Evolutionary conservation across 2,329 filamentous ascomycete genomes (phyloP), one percentile per base, ranked within the genome.

Genomic region (Trichothecium roseum): DNA sequence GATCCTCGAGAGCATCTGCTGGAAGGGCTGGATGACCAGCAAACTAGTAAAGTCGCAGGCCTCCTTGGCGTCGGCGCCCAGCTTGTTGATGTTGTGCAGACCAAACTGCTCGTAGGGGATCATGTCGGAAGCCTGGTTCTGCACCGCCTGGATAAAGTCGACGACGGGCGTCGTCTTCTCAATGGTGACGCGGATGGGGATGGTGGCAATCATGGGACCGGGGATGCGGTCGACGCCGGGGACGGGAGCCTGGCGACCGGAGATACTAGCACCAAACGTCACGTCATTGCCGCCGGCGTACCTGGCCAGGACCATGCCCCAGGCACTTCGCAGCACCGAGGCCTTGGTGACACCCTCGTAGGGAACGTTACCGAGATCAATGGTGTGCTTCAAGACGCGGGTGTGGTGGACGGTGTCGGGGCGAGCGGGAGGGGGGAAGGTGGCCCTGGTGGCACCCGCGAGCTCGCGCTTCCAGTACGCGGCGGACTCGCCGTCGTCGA

Each of bases 241-340:
- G 17, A 52, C 42, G 2, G 42, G 37, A 3, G 40, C 41, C 14
- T 50, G 34, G 9, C 48, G 40, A 2, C 48, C 48, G 1, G 42
- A 47, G 14, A 46, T 30, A 10, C 42, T 40, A 5, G 41, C 37
- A 4, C 47, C 48, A 27, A 48, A 51, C 3, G 37, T 28, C 10
- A 49, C 36, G 18, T 41, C 42, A n/a, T 38, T 37, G 3, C 37
- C 42, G 27, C 39, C 43, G 12, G 44, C 39, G 14, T 45, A 36
- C 8, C 18, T 15, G 13, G 28, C 28, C 12, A 36, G 15, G 8
- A 36, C 22, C 18, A 31, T 15, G 1, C 48, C 53, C 52, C 52
- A 56, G 2, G 53, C 52, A 1, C 49, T 48, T 5, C 47, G 45
- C 5, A 54, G 28, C 8, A 51, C 16, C 1, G 45, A 43, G 6